Evolutionary conservation across 441 rosid genomes (phyloP).

Genomic region (Erodium moschatum): DNA sequence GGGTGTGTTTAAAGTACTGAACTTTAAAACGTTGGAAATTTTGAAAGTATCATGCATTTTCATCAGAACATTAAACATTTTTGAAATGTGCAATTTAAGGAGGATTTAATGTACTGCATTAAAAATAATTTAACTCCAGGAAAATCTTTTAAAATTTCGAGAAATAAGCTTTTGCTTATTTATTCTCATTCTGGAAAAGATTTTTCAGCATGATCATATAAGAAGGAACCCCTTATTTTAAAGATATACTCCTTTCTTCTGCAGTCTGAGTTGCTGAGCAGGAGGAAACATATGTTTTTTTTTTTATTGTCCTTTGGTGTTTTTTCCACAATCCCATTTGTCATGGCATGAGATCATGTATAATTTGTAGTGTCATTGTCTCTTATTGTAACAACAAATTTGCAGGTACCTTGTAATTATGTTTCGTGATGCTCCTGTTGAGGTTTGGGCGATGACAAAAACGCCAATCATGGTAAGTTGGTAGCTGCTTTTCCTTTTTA

Average conservation of each 20-base stretch:
- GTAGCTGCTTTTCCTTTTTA: slow-evolving; percentile 16
- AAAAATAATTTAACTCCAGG: no score
- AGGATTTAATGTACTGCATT: not conserved
- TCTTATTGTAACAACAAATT: slow-evolving; percentile 12
- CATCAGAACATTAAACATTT: not conserved
- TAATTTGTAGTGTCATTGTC: slow-evolving; percentile 9
- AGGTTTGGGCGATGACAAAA: slow-evolving; percentile 99
- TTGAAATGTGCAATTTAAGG: not conserved
- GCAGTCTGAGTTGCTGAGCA: not conserved
- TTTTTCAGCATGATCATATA: not conserved
- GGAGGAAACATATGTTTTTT: not conserved
- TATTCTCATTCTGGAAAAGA: not conserved
- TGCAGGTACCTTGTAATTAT: slow-evolving; percentile 88
- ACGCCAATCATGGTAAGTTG: slow-evolving; percentile 79
- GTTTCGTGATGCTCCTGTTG: slow-evolving; percentile 97
- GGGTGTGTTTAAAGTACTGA: not conserved
- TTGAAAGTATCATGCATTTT: not conserved
- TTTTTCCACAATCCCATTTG: slow-evolving; percentile 6
- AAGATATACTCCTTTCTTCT: not conserved
- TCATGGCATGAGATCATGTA: slow-evolving; percentile 8
- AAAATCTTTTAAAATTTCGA: not conserved
- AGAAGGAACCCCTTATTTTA: not conserved
- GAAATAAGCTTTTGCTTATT: not conserved
- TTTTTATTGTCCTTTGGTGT: not conserved
- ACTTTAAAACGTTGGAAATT: not conserved